phyloP scores from a whole-genome alignment of 352 stramenopile genomes.

The Pythium phragmiticola region DNA sequence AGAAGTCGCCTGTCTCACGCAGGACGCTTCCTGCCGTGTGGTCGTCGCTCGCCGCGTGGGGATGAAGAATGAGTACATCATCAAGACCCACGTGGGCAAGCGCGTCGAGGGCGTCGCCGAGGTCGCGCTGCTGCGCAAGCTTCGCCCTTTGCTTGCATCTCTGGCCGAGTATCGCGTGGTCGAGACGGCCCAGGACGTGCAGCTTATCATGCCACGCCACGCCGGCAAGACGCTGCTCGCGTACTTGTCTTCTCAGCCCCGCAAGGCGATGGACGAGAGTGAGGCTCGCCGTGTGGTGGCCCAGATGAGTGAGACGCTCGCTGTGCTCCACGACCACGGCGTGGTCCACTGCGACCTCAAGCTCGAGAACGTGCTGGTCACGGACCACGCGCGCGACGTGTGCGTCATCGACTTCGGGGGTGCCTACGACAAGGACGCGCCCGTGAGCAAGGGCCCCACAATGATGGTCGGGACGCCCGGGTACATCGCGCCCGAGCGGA shows the following conservation, averaged over 20 bases:
- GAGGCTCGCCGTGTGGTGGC: constrained; percentile 43
- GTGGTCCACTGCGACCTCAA: constrained; percentile 98
- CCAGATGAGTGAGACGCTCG: constrained; percentile 73
- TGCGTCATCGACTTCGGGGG: constrained; percentile 66
- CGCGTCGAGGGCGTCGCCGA: constrained; percentile 32
- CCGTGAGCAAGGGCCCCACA: not conserved
- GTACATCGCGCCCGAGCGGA: constrained; percentile 59
- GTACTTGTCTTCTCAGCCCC: constrained; percentile 28
- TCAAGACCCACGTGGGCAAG: constrained; percentile 38
- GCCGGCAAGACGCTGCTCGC: constrained; percentile 44
- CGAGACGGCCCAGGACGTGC: constrained; percentile 41
- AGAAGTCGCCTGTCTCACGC: constrained; percentile 22
- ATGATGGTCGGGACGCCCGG: constrained; percentile 62
- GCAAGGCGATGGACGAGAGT: constrained; percentile 29
- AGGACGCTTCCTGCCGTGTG: constrained; percentile 19
- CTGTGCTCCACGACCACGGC: constrained; percentile 89
- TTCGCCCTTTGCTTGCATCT: constrained; percentile 29
- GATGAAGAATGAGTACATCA: constrained; percentile 35
- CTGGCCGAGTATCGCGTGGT: constrained; percentile 50
- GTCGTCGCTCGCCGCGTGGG: constrained; percentile 13
- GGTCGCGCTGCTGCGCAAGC: constrained; percentile 40
- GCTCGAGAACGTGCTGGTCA: constrained; percentile 93
- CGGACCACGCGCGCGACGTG: constrained; percentile 26
- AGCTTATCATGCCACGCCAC: constrained; percentile 59
- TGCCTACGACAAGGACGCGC: constrained; percentile 34